These are phyloP conservation scores for Diaporthe citrichinensis DNA, from an alignment of 2,329 filamentous ascomycete genomes.

Conservation along the genomic window DNA sequence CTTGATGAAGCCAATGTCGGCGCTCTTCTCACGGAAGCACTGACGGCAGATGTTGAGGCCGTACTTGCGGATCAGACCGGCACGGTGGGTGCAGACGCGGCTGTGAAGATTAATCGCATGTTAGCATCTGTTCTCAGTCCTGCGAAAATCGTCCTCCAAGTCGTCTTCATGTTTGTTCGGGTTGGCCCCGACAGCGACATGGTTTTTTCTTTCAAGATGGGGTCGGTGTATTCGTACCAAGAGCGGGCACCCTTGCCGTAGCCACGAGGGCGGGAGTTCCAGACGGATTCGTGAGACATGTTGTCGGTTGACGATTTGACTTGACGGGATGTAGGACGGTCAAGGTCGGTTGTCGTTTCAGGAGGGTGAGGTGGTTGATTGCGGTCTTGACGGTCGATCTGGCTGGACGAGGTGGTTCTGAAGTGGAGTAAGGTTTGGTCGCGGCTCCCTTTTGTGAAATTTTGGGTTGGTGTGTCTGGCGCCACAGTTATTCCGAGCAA, in stretches of 20 bases:
- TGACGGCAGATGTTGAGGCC: constrained; percentile 91
- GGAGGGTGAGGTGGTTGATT: constrained; percentile 39
- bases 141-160: constrained; percentile 30
- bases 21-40: constrained; percentile 82
- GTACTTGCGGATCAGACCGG: constrained; percentile 99
- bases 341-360: constrained; percentile 39
- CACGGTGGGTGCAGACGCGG: constrained; percentile 88
- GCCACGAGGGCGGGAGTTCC: constrained; percentile 97
- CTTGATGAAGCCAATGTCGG: constrained; percentile 82
- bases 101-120: constrained; percentile 54
- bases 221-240: constrained; percentile 77
- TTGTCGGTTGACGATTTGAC: constrained; percentile 54
- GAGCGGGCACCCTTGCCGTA: constrained; percentile 96
- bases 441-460: constrained; percentile 44
- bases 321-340: constrained; percentile 46
- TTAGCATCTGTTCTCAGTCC: constrained; percentile 41
- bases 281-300: constrained; percentile 91
- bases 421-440: constrained; percentile 41
- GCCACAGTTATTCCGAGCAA: constrained; percentile 19
- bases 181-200: constrained; percentile 1
- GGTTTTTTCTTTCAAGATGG: constrained; percentile 26
- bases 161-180: constrained; percentile 41
- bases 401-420: constrained; percentile 38
- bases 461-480: constrained; percentile 43
- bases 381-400: constrained; percentile 39